These are phyloP conservation scores for Pyrus betulifolia DNA, from an alignment of 306 rosid species.

Conservation along the genomic window DNA sequence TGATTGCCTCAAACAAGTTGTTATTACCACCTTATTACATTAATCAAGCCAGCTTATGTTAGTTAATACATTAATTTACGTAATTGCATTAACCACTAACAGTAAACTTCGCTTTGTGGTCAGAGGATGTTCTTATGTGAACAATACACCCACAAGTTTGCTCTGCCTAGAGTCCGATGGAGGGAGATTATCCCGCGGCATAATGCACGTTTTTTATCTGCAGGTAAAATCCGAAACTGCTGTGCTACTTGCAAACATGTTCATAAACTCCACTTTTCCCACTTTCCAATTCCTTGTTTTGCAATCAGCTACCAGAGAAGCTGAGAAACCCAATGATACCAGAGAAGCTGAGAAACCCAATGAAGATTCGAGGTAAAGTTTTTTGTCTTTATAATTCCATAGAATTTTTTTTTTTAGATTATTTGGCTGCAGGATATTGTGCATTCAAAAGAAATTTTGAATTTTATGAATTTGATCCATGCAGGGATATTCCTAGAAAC, in stretches of 20 bases:
- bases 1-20: conserved; percentile 67
- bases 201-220: conserved; percentile 43
- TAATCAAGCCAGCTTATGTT: background rate
- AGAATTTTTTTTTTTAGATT: background rate
- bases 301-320: conserved; percentile 12
- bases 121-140: conserved; percentile 60
- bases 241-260: background rate
- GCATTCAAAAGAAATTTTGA: background rate
- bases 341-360: conserved; percentile 20
- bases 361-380: conserved; percentile 26
- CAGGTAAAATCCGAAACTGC: conserved; percentile 24
- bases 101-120: conserved; percentile 6
- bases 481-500: conserved; percentile 27
- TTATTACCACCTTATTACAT: background rate
- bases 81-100: background rate
- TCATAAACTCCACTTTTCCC: background rate
- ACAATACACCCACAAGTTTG: conserved; percentile 59
- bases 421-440: background rate
- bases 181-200: conserved; percentile 47
- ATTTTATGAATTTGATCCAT: conserved; percentile 5
- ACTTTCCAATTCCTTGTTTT: background rate
- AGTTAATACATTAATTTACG: background rate
- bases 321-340: conserved; percentile 21
- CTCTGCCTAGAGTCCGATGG: conserved; percentile 46
- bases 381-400: background rate